Base-by-base conservation (phyloP, 1,139 yeast species). In the Kurtzmaniella quercitrusa region DNA sequence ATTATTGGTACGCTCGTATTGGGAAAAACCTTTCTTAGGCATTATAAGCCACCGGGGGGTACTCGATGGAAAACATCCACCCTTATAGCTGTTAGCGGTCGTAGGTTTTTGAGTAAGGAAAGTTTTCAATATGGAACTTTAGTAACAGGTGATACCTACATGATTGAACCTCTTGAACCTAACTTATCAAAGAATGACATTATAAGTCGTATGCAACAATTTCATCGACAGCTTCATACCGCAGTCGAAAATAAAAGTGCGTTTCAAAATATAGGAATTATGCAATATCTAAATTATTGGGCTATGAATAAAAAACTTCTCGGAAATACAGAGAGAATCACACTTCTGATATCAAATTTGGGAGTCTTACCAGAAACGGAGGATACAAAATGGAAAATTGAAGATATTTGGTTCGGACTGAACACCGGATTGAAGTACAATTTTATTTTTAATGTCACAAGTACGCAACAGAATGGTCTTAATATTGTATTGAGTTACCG, bases 331-430 rank as follows among this genome's bases (percentile, higher is more conserved):
- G 51, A 47, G 9, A 47, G 57, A 34, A 47, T 42, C 35, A 52
- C 64, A 2, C 36, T 58, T 20, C 50, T 55, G 20, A 41, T 58
- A 8, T 58, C 63, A 3, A 60, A 60, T 42, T 45, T 60, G 36
- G 64, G 64, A 2, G 30, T 26, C 12, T 47, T 42, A 37, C 32
- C 50, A 18, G 41, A 37, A 22, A 48, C 44, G 23, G 46, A 23
- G 5, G 34, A 34, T 1, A 15, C 22, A 9, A 15, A 36, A n/a
- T 54, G 46, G 43, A 39, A 42, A 21, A 38, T 58, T 30, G 47
- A 49, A 15, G 51, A 57, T 38, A 42, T 54, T 30, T 55, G 50
- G 46, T 58, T 58, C 42, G 52, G 56, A 5, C 56, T 53, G 50
- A 56, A 52, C 39, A 54, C 59, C 1, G 59, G 57, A 8, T 36